phyloP scores from a whole-genome alignment of 805 yeast species.

The Yarrowia sp. region DNA sequence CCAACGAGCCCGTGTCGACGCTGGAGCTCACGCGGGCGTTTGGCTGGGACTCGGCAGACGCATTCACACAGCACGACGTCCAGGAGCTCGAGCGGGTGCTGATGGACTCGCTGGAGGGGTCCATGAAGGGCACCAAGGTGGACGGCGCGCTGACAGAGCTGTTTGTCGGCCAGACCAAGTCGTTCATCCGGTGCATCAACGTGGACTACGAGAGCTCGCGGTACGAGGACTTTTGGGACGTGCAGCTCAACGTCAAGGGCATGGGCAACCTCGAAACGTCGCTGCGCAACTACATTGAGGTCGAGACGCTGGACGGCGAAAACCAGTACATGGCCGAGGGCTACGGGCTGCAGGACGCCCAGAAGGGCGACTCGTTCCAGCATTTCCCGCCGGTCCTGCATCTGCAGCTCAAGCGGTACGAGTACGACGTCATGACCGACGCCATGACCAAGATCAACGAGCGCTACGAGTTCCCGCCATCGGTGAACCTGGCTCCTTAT shows the following conservation, averaged over 20 bases:
- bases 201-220: constrained; percentile 93
- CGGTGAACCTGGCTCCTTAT: constrained; percentile 79
- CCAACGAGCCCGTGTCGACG: constrained; percentile 81
- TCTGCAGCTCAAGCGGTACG: constrained; percentile 91
- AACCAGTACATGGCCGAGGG: constrained; percentile 94
- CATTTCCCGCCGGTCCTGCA: constrained; percentile 92
- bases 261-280: constrained; percentile 74
- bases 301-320: constrained; percentile 90
- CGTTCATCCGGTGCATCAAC: constrained; percentile 88
- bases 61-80: constrained; percentile 97
- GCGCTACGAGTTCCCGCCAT: constrained; percentile 84
- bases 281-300: constrained; percentile 84
- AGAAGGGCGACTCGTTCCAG: constrained; percentile 92
- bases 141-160: constrained; percentile 77
- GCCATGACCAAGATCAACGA: constrained; percentile 91
- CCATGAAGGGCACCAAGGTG: constrained; percentile 87
- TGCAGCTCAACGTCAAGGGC: constrained; percentile 91
- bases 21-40: constrained; percentile 85
- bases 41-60: constrained; percentile 97
- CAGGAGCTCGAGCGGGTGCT: constrained; percentile 94
- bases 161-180: constrained; percentile 97
- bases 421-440: constrained; percentile 89
- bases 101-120: constrained; percentile 90
- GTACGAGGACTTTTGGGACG: constrained; percentile 97
- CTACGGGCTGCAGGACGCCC: constrained; percentile 91